Percentiles rank a stretch among this genome's conserved stretches.
These are phyloP conservation scores for Fusarium sp. DNA, from an alignment of 2,329 filamentous ascomycete species.

Conservation along the genomic window DNA sequence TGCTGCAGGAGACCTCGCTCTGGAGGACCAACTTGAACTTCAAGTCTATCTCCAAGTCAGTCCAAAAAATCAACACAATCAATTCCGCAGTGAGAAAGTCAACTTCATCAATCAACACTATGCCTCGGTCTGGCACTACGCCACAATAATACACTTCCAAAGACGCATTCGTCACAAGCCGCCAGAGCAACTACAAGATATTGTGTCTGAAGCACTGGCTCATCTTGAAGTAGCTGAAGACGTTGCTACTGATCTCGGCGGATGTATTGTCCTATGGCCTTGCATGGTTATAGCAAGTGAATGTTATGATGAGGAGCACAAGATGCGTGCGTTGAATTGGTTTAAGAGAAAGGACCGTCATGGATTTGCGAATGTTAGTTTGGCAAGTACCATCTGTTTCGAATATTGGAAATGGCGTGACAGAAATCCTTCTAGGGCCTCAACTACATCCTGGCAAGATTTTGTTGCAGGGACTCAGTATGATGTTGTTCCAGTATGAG, in stretches of 20 bases:
- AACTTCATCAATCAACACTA: background rate
- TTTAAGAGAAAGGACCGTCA: background rate
- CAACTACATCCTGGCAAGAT: background rate
- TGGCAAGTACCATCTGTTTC: background rate
- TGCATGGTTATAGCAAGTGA: background rate
- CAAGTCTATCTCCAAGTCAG: background rate
- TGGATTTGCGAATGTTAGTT: background rate
- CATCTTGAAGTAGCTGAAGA: background rate
- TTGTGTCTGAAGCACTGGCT: background rate
- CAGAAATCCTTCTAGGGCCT: accelerated
- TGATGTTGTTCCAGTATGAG: background rate
- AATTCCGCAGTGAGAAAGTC: background rate
- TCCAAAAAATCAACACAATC: accelerated
- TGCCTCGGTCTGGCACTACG: background rate
- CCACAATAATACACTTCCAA: background rate
- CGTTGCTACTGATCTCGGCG: background rate
- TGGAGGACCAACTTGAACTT: background rate
- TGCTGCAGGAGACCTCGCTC: accelerated
- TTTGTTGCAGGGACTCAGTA: accelerated
- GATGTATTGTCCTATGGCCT: background rate
- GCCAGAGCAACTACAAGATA: background rate
- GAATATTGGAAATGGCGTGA: background rate
- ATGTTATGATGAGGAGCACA: background rate
- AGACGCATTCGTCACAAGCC: background rate
- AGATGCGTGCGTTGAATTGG: background rate